These are phyloP conservation scores for Candida maris DNA, from an alignment of 805 yeast genomes.

Conservation along the genomic window DNA sequence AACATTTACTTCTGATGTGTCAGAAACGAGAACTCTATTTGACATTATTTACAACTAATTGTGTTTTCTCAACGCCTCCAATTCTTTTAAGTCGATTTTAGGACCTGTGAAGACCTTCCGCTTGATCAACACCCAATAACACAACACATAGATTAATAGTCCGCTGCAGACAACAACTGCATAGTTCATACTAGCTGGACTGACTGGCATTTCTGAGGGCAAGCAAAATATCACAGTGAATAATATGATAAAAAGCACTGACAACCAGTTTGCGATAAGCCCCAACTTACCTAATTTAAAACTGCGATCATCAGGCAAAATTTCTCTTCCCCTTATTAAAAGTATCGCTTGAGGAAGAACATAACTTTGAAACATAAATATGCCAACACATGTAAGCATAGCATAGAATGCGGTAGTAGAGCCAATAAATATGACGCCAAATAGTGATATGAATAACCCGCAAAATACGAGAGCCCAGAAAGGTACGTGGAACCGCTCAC, in stretches of 20 bases:
- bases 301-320: slow-evolving; percentile 15
- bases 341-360: slow-evolving; percentile 46
- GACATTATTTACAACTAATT: slow-evolving; percentile 1
- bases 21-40: no score
- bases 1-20: background rate
- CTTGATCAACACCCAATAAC: slow-evolving; percentile 6
- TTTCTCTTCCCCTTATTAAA: slow-evolving; percentile 36
- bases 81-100: background rate
- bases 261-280: slow-evolving; percentile 29
- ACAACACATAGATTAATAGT: slow-evolving; percentile 1
- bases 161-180: slow-evolving; percentile 35
- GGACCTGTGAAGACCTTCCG: slow-evolving; percentile 11
- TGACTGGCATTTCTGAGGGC: slow-evolving; percentile 39
- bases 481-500: slow-evolving; percentile 20
- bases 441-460: slow-evolving; percentile 54
- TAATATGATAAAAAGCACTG: slow-evolving; percentile 22
- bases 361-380: slow-evolving; percentile 37
- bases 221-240: slow-evolving; percentile 37
- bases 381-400: slow-evolving; percentile 30
- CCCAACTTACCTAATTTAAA: slow-evolving; percentile 40
- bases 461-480: slow-evolving; percentile 22
- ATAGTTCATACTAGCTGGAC: slow-evolving; percentile 40
- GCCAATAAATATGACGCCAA: slow-evolving; percentile 60
- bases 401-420: slow-evolving; percentile 32
- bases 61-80: background rate